phyloP scores from a whole-genome alignment of 441 rosid species.

The Adansonia madagascariensis region DNA sequence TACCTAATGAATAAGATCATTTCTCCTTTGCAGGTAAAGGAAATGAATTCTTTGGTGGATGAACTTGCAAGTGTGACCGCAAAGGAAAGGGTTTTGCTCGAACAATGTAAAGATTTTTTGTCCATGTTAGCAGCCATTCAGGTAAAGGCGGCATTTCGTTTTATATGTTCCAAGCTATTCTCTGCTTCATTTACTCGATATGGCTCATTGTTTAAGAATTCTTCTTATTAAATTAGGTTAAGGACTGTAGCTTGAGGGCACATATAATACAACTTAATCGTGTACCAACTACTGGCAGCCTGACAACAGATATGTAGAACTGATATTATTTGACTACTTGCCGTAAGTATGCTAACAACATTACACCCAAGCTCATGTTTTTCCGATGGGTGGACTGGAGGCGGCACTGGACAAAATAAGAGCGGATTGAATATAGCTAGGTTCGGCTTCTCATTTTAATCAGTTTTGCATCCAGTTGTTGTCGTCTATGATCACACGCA shows the following conservation, averaged over 20 bases:
- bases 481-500: conserved; percentile 27
- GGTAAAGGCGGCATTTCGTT: conserved; percentile 40
- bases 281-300: conserved; percentile 50
- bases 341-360: conserved; percentile 46
- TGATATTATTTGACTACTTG: conserved; percentile 64
- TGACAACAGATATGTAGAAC: conserved; percentile 65
- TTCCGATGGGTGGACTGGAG: conserved; percentile 44
- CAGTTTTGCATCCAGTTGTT: conserved; percentile 35
- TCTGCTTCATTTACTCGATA: conserved; percentile 20
- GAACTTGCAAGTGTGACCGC: conserved; percentile 52
- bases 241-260: conserved; percentile 68
- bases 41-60: conserved; percentile 48
- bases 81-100: conserved; percentile 54
- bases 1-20: neutral
- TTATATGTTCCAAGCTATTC: conserved; percentile 9
- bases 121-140: conserved; percentile 57
- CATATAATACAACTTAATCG: conserved; percentile 62
- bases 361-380: conserved; percentile 43
- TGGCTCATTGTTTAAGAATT: neutral
- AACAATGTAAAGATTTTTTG: conserved; percentile 51
- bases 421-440: conserved; percentile 34
- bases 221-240: conserved; percentile 48
- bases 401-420: conserved; percentile 47
- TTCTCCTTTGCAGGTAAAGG: conserved; percentile 49
- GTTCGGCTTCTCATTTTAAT: conserved; percentile 36